phyloP scores from a whole-genome alignment of 495 filamentous ascomycete genomes.

The Massariosphaeria phaeospora region DNA sequence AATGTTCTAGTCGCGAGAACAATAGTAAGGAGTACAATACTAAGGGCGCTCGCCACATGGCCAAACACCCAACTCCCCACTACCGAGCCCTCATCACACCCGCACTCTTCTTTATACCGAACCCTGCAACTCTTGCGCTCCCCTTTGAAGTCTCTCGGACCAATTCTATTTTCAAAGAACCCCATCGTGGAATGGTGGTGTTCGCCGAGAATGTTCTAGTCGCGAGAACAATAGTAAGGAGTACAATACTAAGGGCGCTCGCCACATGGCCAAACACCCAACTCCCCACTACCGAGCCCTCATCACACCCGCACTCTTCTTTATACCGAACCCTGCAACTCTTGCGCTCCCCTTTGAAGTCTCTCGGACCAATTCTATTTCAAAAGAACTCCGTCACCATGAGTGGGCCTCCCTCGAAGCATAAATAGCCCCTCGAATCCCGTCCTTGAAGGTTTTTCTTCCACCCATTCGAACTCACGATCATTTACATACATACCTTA shows the following conservation, averaged over 20 bases:
- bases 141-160: neutral
- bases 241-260: constrained; percentile 12
- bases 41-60: neutral
- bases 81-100: neutral
- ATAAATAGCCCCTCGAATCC: neutral
- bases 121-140: neutral
- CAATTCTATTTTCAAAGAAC: neutral
- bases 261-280: neutral
- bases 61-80: neutral
- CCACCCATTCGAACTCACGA: constrained; percentile 5
- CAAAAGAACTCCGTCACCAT: neutral
- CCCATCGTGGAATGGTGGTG: neutral
- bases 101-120: neutral
- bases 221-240: constrained; percentile 11
- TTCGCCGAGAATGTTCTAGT: neutral
- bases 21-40: constrained; percentile 18
- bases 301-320: neutral
- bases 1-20: constrained; percentile 1
- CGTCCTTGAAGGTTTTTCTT: neutral
- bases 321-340: neutral
- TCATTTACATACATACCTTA: constrained; percentile 1
- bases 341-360: neutral
- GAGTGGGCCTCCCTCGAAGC: neutral
- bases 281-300: neutral
- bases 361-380: neutral